Percentiles rank a stretch among this genome's conserved stretches.
Evolutionary conservation across 1,139 yeast species (phyloP).

Genomic region (Suhomyces guaymorum): DNA sequence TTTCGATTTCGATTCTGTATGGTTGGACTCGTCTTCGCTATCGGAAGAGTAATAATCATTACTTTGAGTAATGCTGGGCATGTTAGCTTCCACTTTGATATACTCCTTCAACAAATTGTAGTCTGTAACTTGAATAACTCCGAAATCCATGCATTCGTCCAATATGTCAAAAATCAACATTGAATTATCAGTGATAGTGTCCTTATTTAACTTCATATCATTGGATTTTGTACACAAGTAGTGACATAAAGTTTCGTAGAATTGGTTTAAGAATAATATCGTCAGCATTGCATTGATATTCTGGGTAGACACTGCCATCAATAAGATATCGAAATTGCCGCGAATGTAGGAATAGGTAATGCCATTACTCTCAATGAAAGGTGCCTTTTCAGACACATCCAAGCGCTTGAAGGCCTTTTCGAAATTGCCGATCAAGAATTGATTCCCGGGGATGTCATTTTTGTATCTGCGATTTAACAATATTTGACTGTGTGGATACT

Average conservation of each 20-base stretch:
- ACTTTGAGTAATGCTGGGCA: constrained; percentile 22
- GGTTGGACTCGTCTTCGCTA: constrained; percentile 19
- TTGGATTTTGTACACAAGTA: constrained; percentile 26
- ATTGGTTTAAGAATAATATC: constrained; percentile 36
- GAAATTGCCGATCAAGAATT: constrained; percentile 28
- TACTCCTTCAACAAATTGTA: constrained; percentile 47
- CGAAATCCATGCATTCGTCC: constrained; percentile 51
- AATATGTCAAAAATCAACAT: constrained; percentile 42
- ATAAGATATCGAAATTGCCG: constrained; percentile 32
- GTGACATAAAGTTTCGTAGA: constrained; percentile 32
- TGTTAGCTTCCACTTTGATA: constrained; percentile 42
- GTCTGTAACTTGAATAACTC: constrained; percentile 46
- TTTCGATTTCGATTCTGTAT: constrained; percentile 10
- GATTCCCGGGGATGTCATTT: constrained; percentile 32
- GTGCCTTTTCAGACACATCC: constrained; percentile 31
- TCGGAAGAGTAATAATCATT: constrained; percentile 14
- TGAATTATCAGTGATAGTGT: constrained; percentile 41
- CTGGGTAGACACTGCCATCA: constrained; percentile 34
- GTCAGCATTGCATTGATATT: constrained; percentile 47
- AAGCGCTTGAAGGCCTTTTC: constrained; percentile 26
- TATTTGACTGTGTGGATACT: constrained; percentile 35
- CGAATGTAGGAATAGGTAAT: constrained; percentile 34
- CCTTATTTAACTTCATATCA: constrained; percentile 19
- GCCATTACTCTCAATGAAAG: constrained; percentile 32
- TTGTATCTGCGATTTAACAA: constrained; percentile 40